A percentile compares a stretch with the other conserved stretches of the same genome.
phyloP scores from a whole-genome alignment of 805 yeast genomes.

The Ogataea pignaliae region DNA sequence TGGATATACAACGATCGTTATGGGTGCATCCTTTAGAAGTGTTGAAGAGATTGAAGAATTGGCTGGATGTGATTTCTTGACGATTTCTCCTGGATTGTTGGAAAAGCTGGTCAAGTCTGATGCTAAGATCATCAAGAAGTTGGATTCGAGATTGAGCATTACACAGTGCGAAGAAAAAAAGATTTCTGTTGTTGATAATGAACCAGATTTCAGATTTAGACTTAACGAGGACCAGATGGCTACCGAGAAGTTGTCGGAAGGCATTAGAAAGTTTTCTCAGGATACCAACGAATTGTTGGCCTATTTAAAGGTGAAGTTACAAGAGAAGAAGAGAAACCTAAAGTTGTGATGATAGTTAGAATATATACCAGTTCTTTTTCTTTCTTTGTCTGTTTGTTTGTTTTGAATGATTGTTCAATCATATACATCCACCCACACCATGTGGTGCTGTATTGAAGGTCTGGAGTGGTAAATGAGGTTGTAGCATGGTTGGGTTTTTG shows the following conservation, averaged over 20 bases:
- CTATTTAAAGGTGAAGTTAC: conserved; percentile 8
- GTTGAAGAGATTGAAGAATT: conserved; percentile 88
- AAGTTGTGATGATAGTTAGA: conserved; percentile 10
- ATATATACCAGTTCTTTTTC: too few species aligned
- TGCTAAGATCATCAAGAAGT: conserved; percentile 71
- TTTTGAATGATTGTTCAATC: too few species aligned
- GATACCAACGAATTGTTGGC: conserved; percentile 14
- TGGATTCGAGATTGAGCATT: conserved; percentile 60
- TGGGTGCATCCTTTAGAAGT: conserved; percentile 99
- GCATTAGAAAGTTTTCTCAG: conserved; percentile 87
- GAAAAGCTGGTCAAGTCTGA: conserved; percentile 77
- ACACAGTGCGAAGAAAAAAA: conserved; percentile 51
- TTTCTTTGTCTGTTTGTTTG: too few species aligned
- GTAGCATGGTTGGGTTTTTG: too few species aligned
- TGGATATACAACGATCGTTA: conserved; percentile 94
- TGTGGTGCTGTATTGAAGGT: too few species aligned
- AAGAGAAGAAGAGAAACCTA: conserved; percentile 6
- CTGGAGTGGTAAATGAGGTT: too few species aligned
- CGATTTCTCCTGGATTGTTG: conserved; percentile 88
- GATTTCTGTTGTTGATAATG: conserved; percentile 77
- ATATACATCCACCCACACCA: too few species aligned
- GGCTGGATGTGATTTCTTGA: conserved; percentile 95
- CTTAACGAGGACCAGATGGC: conserved; percentile 98
- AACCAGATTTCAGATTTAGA: conserved; percentile 80
- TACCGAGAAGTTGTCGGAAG: conserved; percentile 94